Evolutionary conservation across 192 early-diverging fungal species (phyloP), one percentile per base, ranked within the genome.

Genomic region (Coemansia sp.): DNA sequence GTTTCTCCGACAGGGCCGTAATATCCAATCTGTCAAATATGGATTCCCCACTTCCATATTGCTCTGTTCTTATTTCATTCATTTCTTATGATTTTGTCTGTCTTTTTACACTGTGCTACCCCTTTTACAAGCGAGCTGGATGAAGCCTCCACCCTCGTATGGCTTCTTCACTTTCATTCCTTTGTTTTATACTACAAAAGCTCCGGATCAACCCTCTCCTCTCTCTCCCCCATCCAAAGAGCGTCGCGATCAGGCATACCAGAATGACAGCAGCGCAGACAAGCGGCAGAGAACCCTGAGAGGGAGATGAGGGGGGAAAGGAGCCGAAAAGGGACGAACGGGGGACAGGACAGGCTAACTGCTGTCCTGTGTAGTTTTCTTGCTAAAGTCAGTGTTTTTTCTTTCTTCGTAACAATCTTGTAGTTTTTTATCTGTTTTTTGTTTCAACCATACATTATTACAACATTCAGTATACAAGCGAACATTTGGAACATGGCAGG

Each of bases 101-200:
- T 19, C 45, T 25, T 44, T 20, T 44, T 48, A 48, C 45, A 48
- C 45, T 48, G 45, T n/a, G n/a, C n/a, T n/a, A n/a, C 45, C 25
- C 22, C 25, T 48, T 48, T 48, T 48, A 48, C 22, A 48, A 23
- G 45, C 45, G 3, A 48, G 13, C 20, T 48, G 6, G 45, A 20
- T 48, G 45, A 48, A 20, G 22, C 20, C 25, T 22, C 22, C 15
- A 41, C 13, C 15, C 15, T 22, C n/a, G n/a, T 17, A 44, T 17
- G 33, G 41, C 41, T 17, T 44, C 15, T 19, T 44, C 15, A 6
- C 15, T 48, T 13, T 48, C 25, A 25, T 25, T 48, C 4, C 22
- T 48, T 20, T 17, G 5, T 41, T 41, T 41, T 41, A 41, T 41
- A 41, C 38, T 41, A 17, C 38, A 40, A 6, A 41, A 36, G 34